These are phyloP conservation scores for Santalum album DNA, from an alignment of 164 flowering plant species.

Conservation along the genomic window DNA sequence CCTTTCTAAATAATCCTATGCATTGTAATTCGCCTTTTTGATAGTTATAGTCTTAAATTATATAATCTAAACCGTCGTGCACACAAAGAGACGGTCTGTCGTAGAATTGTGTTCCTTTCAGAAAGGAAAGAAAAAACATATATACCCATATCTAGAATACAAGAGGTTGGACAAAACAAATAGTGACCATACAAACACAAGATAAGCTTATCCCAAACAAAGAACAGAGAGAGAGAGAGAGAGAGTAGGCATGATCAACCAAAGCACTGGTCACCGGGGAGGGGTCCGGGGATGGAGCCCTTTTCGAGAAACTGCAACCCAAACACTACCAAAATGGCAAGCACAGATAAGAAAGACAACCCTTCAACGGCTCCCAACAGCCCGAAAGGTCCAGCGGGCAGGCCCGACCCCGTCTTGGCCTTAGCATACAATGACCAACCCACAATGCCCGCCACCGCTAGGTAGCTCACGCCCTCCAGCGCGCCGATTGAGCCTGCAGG, in stretches of 20 bases:
- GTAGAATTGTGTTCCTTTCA: too few species aligned
- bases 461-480: conserved; percentile 85
- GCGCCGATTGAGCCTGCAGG: conserved; percentile 95
- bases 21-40: too few species aligned
- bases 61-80: too few species aligned
- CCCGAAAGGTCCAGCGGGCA: conserved; percentile 83
- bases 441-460: conserved; percentile 57
- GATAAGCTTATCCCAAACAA: too few species aligned
- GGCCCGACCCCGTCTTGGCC: conserved; percentile 75
- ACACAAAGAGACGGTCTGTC: too few species aligned
- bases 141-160: too few species aligned
- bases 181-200: too few species aligned
- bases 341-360: conserved; percentile 55
- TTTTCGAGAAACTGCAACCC: conserved; percentile 60
- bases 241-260: conserved; percentile 48
- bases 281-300: conserved; percentile 87
- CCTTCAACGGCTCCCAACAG: conserved; percentile 93
- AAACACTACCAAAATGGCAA: conserved; percentile 65
- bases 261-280: conserved; percentile 80
- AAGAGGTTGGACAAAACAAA: too few species aligned
- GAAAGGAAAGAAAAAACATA: too few species aligned
- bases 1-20: too few species aligned
- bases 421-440: conserved; percentile 88
- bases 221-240: too few species aligned
- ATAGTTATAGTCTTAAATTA: too few species aligned